These are phyloP conservation scores for Purpureocillium takamizusanense DNA, from an alignment of 2,329 filamentous ascomycete genomes.

Conservation along the genomic window DNA sequence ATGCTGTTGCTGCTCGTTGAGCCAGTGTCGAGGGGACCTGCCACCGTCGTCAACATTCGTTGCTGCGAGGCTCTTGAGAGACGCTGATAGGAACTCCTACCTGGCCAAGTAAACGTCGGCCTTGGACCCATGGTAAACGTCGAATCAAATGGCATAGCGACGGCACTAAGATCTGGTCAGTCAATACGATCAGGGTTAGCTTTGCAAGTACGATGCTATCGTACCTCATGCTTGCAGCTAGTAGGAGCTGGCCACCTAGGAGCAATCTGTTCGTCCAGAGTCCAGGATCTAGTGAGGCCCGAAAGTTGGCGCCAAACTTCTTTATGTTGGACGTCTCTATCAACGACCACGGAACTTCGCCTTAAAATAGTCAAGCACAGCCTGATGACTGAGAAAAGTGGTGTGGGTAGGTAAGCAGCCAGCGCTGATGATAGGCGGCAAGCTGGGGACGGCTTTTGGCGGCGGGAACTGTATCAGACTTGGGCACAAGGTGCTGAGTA, in stretches of 20 bases:
- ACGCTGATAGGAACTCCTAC: slow-evolving; percentile 18
- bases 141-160: slow-evolving; percentile 42
- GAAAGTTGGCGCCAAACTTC: not conserved
- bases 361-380: not conserved
- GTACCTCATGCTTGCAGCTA: slow-evolving; percentile 27
- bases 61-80: no score
- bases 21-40: slow-evolving; percentile 26
- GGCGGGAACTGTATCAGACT: slow-evolving; percentile 4
- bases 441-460: not conserved
- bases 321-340: not conserved
- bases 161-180: slow-evolving; percentile 24
- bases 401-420: slow-evolving; percentile 4
- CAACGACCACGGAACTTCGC: not conserved
- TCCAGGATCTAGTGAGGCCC: no score
- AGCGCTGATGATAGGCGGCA: slow-evolving; percentile 3
- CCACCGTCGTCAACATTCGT: slow-evolving; percentile 1
- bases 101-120: slow-evolving; percentile 42
- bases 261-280: not conserved
- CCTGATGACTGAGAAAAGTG: not conserved
- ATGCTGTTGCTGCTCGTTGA: slow-evolving; percentile 21
- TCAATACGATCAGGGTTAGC: not conserved
- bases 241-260: no score
- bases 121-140: slow-evolving; percentile 42
- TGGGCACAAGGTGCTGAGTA: not conserved
- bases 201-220: not conserved